Evolutionary conservation across 2,329 filamentous ascomycete species (phyloP), one percentile per base, ranked within the genome.

Genomic region (Aspergillus nomiae): DNA sequence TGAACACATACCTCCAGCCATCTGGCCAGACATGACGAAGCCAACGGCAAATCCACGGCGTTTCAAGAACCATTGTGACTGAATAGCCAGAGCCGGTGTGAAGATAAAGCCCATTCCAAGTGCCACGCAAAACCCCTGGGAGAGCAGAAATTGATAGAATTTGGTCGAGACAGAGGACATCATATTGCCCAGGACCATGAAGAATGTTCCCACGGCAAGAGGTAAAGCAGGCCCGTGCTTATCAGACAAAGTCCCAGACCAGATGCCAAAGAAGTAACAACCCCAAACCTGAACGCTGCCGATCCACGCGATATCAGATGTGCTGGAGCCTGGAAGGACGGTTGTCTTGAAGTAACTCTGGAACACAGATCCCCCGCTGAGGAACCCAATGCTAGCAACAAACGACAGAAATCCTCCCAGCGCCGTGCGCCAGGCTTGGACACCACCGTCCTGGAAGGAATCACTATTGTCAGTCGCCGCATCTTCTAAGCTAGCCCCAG

Each of bases 21-120:
- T 63, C 34, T 59, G 50, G 26, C 65, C 65, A 2, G 65, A 65
- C 32, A 60, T 63, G 11, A 63, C 63, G 21, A 63, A 10, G 28
- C 65, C 65, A 43, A 65, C 55, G 14, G 58, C 65, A 21, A 65
- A 41, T n/a, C 58, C 63, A 51, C 65, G 58, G 10, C 55, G 38
- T 16, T 28, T 57, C 16, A 30, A 28, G 26, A 57, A 57, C 21
- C 55, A 30, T 14, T 61, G 54, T 19, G 65, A 63, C 26, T 61
- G 60, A 6, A 63, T 32, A 14, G 63, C 58, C 34, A 67, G 30
- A n/a, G 65, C 63, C 9, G 63, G 63, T 14, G 51, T 58, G 48
- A 60, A 65, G 28, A 59, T 41, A 36, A 65, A 30, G 1, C 60
- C 63, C 9, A 56, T 41, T 2, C 63, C 63, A 3, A 65, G 30